Base-by-base conservation (phyloP, 768 basidiomycete genomes). In the Boletales sp. region DNA sequence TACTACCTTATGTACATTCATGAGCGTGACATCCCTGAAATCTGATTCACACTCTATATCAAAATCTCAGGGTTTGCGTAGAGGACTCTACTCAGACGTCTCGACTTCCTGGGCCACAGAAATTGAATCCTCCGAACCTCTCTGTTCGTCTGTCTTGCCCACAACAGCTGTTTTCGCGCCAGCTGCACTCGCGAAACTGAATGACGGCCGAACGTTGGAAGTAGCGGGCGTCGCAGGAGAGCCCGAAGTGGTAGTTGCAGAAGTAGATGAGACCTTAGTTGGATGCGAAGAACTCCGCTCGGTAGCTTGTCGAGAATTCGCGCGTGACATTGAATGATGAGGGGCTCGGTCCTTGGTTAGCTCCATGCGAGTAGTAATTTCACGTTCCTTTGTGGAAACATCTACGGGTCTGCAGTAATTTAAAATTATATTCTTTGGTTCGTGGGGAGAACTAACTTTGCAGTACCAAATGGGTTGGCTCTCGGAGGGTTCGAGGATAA, bases 401-500 rank as follows among this genome's bases (percentile, higher is more conserved):
- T 98, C 94, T 18, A 97, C 87, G 12, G 95, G 93, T 59, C 88
- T 90, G 30, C 48, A n/a, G 36, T 37, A 4, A 28, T 35, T 70
- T 14, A 52, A 48, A 52, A 55, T 13, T 21, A 12, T 39, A 39
- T 21, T 13, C 47, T 21, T 30, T 18, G 40, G 43, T 47, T 40
- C 25, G 14, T n/a, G 21, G 17, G 36, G 3, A 58, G 21, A 17
- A 67, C 80, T 43, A 58, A 90, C 89, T 72, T 86, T 33, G 95
- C 95, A 47, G 78, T 76, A 43, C 95, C 96, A 62, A 98, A 98
- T 7, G 94, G 94, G 65, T 79, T 93, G 51, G 86, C 63, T 33
- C 81, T 71, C 33, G 74, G 63, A 6, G 74, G 67, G 33, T 75
- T 70, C 49, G 77, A 69, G 4, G 77, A 72, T 58, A 88, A 80